A percentile compares a stretch with the other conserved stretches of the same genome.
phyloP scores from a whole-genome alignment of 345 rosid genomes.

The Carallia brachiata region DNA sequence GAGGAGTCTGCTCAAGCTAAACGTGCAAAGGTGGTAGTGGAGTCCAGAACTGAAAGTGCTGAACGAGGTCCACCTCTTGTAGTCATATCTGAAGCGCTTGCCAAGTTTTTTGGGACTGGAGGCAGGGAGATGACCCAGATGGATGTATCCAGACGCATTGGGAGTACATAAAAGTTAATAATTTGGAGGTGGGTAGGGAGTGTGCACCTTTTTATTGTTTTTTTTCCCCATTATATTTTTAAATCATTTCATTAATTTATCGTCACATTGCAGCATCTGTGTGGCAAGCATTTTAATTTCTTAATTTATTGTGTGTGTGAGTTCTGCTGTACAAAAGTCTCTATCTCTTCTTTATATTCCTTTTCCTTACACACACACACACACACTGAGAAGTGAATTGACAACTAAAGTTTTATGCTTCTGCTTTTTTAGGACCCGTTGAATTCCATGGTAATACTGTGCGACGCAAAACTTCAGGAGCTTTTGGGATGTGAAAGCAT shows the following conservation, averaged over 20 bases:
- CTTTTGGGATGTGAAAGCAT: slow-evolving; percentile 92
- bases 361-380: no score
- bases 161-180: slow-evolving; percentile 72
- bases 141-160: slow-evolving; percentile 62
- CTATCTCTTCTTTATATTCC: no score
- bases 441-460: slow-evolving; percentile 74
- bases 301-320: not conserved
- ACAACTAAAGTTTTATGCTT: slow-evolving; percentile 4
- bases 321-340: no score
- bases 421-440: slow-evolving; percentile 54
- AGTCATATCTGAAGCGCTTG: slow-evolving; percentile 71
- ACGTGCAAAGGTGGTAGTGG: slow-evolving; percentile 59
- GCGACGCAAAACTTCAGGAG: slow-evolving; percentile 71
- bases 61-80: slow-evolving; percentile 44
- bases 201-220: slow-evolving; percentile 5
- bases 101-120: slow-evolving; percentile 69
- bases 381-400: slow-evolving; percentile 3
- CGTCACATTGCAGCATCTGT: not conserved
- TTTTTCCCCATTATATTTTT: not conserved
- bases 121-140: slow-evolving; percentile 61
- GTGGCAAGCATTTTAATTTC: not conserved
- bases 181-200: slow-evolving; percentile 61
- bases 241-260: not conserved
- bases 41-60: slow-evolving; percentile 43
- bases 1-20: slow-evolving; percentile 80